Evolutionary conservation across 2,329 filamentous ascomycete genomes (phyloP).

Genomic region (Plenodomus biglobosus): DNA sequence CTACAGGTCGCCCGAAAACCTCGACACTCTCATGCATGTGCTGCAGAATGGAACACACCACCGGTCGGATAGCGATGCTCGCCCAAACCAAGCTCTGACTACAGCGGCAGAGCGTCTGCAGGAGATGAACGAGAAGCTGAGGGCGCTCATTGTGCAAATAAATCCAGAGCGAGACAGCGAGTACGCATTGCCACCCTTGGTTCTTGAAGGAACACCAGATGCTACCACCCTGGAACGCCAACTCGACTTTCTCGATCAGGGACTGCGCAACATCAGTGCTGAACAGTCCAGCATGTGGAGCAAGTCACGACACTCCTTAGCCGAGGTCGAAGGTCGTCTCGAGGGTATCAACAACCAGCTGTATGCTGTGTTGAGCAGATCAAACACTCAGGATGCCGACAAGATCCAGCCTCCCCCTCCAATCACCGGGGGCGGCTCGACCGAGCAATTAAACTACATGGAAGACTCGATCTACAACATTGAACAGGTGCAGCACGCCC

Average conservation of each 20-base stretch:
- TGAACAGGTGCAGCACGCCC: constrained; percentile 36
- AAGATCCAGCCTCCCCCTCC: constrained; percentile 61
- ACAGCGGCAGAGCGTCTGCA: constrained; percentile 68
- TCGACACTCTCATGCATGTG: constrained; percentile 53
- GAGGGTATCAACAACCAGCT: constrained; percentile 64
- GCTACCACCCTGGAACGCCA: constrained; percentile 54
- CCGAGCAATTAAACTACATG: constrained; percentile 69
- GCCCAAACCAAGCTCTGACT: constrained; percentile 55
- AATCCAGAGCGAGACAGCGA: constrained; percentile 54
- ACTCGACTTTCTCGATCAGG: constrained; percentile 70
- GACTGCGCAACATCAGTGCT: constrained; percentile 61
- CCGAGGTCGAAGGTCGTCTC: constrained; percentile 45
- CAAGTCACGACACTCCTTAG: constrained; percentile 32
- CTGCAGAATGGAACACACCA: constrained; percentile 42
- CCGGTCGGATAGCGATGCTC: constrained; percentile 29
- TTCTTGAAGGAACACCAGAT: constrained; percentile 19
- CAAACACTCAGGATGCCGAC: constrained; percentile 55
- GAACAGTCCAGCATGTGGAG: constrained; percentile 51
- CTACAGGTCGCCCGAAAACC: constrained; percentile 68
- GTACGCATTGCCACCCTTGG: constrained; percentile 34
- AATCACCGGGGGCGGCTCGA: constrained; percentile 58
- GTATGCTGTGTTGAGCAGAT: constrained; percentile 48
- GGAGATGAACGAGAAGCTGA: constrained; percentile 65
- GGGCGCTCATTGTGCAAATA: constrained; percentile 65
- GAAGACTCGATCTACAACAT: constrained; percentile 59